These are phyloP conservation scores for Trapa bicornis DNA, from an alignment of 345 rosid species.

Conservation along the genomic window DNA sequence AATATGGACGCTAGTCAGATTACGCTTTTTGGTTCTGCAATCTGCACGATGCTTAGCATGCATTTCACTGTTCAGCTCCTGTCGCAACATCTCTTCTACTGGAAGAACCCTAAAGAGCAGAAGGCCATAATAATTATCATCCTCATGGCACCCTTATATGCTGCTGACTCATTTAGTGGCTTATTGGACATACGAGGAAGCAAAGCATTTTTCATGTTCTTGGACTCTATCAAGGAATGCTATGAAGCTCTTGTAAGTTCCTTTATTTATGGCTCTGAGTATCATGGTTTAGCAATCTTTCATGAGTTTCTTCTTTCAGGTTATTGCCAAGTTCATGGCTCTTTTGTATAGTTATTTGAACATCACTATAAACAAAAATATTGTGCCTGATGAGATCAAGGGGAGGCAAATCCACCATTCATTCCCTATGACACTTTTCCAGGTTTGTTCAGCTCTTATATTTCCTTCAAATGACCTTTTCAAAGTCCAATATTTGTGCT, in stretches of 20 bases:
- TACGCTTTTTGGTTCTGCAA: constrained; percentile 51
- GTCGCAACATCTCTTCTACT: constrained; percentile 69
- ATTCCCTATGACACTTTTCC: constrained; percentile 88
- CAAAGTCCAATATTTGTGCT: neutral
- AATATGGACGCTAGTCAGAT: constrained; percentile 41
- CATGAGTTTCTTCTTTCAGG: constrained; percentile 30
- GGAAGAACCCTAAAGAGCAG: constrained; percentile 96
- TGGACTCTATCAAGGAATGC: constrained; percentile 87
- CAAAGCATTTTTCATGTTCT: constrained; percentile 59
- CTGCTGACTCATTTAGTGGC: constrained; percentile 58
- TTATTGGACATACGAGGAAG: constrained; percentile 69
- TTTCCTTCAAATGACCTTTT: neutral
- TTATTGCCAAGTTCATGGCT: constrained; percentile 82
- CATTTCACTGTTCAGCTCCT: constrained; percentile 74
- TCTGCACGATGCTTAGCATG: constrained; percentile 49
- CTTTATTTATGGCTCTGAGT: neutral
- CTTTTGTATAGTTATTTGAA: constrained; percentile 82
- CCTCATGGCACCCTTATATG: constrained; percentile 90
- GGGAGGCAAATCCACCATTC: constrained; percentile 88
- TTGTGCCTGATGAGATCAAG: constrained; percentile 77
- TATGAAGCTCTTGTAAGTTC: constrained; percentile 81
- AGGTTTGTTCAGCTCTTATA: constrained; percentile 20
- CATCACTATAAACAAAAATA: constrained; percentile 54
- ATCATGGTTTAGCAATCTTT: neutral
- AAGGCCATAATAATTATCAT: constrained; percentile 78